Evolutionary conservation across 1,284 basidiomycete genomes (phyloP).

Genomic region (Tilletia caries): DNA sequence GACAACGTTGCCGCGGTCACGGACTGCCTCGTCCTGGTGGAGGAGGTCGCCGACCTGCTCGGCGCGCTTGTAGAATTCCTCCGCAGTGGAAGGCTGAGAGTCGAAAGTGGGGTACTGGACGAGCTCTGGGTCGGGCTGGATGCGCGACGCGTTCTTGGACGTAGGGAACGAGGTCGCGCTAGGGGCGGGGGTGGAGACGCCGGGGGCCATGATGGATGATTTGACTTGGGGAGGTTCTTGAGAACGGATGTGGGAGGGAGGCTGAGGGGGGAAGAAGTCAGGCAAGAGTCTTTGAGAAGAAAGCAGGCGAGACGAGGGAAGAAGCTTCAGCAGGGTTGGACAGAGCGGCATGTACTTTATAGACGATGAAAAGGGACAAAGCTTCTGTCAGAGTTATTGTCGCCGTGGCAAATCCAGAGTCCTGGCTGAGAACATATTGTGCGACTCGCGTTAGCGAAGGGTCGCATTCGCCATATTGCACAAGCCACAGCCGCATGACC

Average conservation of each 20-base stretch:
- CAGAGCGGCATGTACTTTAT: conserved; percentile 16
- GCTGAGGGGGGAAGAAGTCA: not conserved
- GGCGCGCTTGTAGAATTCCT: conserved; percentile 43
- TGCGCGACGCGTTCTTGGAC: conserved; percentile 30
- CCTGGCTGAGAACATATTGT: not conserved
- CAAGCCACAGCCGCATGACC: too few species aligned
- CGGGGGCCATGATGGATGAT: conserved; percentile 31
- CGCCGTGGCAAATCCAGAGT: not conserved
- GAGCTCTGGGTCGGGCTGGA: conserved; percentile 42
- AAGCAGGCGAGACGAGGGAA: not conserved
- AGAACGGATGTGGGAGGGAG: not conserved
- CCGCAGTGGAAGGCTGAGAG: conserved; percentile 32
- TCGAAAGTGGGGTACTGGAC: conserved; percentile 42
- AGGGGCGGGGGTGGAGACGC: conserved; percentile 23
- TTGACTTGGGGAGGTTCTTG: not conserved
- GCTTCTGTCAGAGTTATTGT: not conserved
- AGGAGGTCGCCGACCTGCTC: conserved; percentile 45
- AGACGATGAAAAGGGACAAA: not conserved
- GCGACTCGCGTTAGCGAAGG: not conserved
- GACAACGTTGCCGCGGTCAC: conserved; percentile 50
- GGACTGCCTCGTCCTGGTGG: conserved; percentile 44
- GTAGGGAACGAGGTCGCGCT: conserved; percentile 7
- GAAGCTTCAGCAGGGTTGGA: conserved; percentile 24
- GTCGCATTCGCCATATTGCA: too few species aligned
- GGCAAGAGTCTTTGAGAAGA: not conserved